Conservation (phyloP, 148 eudicot species). For the Camellia lanceoleosa region DNA sequence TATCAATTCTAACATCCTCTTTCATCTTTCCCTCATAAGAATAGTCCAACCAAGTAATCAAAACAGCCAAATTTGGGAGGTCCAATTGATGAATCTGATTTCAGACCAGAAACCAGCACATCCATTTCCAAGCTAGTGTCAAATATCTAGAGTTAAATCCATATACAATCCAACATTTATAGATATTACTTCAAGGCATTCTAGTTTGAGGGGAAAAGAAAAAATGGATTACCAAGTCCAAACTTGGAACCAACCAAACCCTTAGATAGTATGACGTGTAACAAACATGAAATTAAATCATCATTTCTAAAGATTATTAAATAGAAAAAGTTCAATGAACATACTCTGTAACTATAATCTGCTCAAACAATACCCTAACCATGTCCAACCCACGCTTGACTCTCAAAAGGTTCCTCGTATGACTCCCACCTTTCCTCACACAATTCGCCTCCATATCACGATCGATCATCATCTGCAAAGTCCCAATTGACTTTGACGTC, state of each 20-base stretch:
- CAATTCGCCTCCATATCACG: conserved; percentile 54
- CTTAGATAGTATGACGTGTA: neutral
- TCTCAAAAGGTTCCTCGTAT: conserved; percentile 82
- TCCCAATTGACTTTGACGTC: conserved; percentile 58
- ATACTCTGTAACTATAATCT: conserved; percentile 72
- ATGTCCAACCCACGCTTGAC: conserved; percentile 90
- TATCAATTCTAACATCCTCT: too few species aligned
- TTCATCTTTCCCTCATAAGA: too few species aligned
- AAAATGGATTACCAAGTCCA: neutral
- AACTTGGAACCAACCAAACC: neutral
- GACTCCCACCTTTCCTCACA: conserved; percentile 73
- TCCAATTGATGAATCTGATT: neutral
- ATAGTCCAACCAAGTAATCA: too few species aligned
- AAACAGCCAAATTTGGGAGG: too few species aligned
- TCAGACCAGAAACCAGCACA: neutral
- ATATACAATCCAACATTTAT: too few species aligned
- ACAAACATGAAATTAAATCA: neutral
- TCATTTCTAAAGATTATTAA: neutral
- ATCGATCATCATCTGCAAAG: conserved; percentile 55
- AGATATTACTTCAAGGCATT: too few species aligned
- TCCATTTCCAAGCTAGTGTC: conserved; percentile 1
- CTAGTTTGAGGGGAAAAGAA: neutral
- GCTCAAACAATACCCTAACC: conserved; percentile 87
- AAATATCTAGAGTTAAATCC: neutral
- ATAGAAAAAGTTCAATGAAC: conserved; percentile 6